Percentiles rank a stretch among this genome's conserved stretches.
Evolutionary conservation across 192 early-diverging fungal species (phyloP).

Genomic region (Coemansia sp.): DNA sequence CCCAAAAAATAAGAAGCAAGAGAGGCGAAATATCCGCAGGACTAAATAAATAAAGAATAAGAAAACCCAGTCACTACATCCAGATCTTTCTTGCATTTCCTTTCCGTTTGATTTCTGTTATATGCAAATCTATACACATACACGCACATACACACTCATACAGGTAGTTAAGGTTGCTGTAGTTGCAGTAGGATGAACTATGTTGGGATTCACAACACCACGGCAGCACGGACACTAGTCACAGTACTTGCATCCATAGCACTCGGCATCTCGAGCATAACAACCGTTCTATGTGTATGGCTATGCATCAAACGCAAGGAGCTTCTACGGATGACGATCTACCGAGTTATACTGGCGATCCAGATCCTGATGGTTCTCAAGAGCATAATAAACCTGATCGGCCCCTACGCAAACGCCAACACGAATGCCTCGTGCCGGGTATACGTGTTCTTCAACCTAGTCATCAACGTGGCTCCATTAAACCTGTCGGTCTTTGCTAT

Average conservation of each 20-base stretch:
- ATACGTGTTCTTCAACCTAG: constrained; percentile 22
- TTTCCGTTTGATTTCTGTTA: not conserved
- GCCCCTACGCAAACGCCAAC: constrained; percentile 4
- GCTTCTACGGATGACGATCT: constrained; percentile 33
- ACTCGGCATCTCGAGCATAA: constrained; percentile 16
- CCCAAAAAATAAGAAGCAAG: no score
- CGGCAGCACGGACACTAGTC: constrained; percentile 10
- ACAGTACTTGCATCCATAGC: constrained; percentile 11
- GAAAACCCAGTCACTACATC: not conserved
- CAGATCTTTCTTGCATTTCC: not conserved
- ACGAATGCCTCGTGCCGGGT: constrained; percentile 16
- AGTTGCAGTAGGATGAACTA: constrained; percentile 19
- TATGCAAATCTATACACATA: not conserved
- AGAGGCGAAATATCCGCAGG: no score
- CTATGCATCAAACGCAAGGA: constrained; percentile 23
- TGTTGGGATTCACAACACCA: constrained; percentile 20
- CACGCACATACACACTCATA: no score
- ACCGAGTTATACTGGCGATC: constrained; percentile 27
- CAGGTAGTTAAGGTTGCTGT: not conserved
- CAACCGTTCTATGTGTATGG: constrained; percentile 9
- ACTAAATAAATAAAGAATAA: no score
- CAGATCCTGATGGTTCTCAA: constrained; percentile 25
- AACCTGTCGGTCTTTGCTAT: constrained; percentile 35
- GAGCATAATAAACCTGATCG: constrained; percentile 19
- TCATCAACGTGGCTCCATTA: constrained; percentile 21